Percentiles rank a stretch among this genome's conserved stretches.
phyloP scores from a whole-genome alignment of 306 rosid species.

The Morella rubra region DNA sequence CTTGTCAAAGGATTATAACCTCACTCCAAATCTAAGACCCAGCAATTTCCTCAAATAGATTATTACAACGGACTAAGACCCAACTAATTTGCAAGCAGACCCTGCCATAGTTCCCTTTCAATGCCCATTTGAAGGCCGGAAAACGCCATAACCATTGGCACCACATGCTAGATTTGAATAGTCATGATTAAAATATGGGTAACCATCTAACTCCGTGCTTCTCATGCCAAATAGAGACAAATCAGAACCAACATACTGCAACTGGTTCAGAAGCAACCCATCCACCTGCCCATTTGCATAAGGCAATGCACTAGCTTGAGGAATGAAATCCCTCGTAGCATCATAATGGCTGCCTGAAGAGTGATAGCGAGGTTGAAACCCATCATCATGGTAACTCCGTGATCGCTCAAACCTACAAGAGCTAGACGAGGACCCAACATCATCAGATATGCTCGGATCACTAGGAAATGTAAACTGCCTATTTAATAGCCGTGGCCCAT shows the following conservation, averaged over 20 bases:
- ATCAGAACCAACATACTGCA: slow-evolving; percentile 69
- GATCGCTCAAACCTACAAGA: slow-evolving; percentile 87
- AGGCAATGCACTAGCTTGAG: slow-evolving; percentile 43
- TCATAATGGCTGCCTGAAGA: slow-evolving; percentile 54
- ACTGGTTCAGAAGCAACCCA: slow-evolving; percentile 67
- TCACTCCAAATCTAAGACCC: slow-evolving; percentile 77
- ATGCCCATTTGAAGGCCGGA: slow-evolving; percentile 82
- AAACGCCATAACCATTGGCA: slow-evolving; percentile 70
- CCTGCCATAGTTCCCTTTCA: slow-evolving; percentile 43
- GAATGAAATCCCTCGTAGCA: slow-evolving; percentile 53
- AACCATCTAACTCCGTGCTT: slow-evolving; percentile 50
- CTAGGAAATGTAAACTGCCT: slow-evolving; percentile 81
- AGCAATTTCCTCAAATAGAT: slow-evolving; percentile 57
- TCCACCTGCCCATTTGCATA: slow-evolving; percentile 76
- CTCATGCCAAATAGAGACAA: slow-evolving; percentile 57
- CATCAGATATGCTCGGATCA: slow-evolving; percentile 51
- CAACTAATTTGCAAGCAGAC: slow-evolving; percentile 38
- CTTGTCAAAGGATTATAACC: slow-evolving; percentile 71
- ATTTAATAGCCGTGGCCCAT: slow-evolving; percentile 53
- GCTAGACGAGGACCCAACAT: slow-evolving; percentile 64
- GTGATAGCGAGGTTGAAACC: slow-evolving; percentile 55
- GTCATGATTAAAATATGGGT: slow-evolving; percentile 61
- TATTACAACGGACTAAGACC: slow-evolving; percentile 55
- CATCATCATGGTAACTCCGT: slow-evolving; percentile 68
- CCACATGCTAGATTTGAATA: slow-evolving; percentile 66